Base-by-base conservation (phyloP, 306 rosid species). In the Cucumis melo region DNA sequence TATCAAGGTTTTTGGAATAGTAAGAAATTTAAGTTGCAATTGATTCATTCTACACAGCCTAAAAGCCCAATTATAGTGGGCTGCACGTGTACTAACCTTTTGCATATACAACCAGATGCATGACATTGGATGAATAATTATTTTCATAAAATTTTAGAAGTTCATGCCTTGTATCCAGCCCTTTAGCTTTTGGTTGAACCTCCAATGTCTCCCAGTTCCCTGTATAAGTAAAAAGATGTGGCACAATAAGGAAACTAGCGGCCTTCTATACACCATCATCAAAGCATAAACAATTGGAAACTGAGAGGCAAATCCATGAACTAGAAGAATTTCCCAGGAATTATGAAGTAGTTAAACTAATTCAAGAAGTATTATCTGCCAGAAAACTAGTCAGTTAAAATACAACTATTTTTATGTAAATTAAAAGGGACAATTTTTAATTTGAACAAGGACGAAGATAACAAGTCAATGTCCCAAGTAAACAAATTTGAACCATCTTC, bases 171-270 rank as follows among this genome's bases (percentile, higher is more conserved):
- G 95, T 88, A 83, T 94, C 95, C 81, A 91, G 11, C 74, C 99
- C 99, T 76, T 83, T 90, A 44, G 86, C 89, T 83, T 89, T 94
- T 23, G 99, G 99, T 80, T 80, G 86, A 82, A 90, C 95, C 82
- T 90, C 97, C 96, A 94, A 85, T 59, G 99, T 94, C 48, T 94
- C 97, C 99, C 93, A 90, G 76, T 84, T 94, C 79, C 99, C 99
- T 94, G 66, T 46, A 39, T 9, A 72, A 46, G 27, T 27, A 72
- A 29, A 39, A 72, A 50, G 27, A 27, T 46, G 42, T 8, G 20
- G 44, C 16, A 48, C 24, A 48, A 13, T 72, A 72, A 72, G 76
- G 41, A 71, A 48, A 72, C 60, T 50, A 27, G 60, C 27, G 44
- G 42, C 76, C 54, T 71, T 21, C 57, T 72, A 50, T 20, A 72